Conservation (phyloP, 202 grass and related monocot species). For the Sporobolus alterniflorus region DNA sequence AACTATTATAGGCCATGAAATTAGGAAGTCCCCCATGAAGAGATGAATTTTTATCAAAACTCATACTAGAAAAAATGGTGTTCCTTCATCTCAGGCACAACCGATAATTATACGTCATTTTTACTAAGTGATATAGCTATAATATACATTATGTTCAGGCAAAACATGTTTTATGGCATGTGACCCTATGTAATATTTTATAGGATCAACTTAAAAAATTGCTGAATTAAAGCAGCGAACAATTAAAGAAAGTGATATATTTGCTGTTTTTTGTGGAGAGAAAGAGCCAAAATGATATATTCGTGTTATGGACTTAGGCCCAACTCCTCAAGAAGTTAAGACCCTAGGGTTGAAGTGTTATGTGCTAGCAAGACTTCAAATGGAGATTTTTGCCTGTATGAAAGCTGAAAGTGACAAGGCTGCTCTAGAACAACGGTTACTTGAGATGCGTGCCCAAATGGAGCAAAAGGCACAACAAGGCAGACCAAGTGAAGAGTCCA, state of each 20-base stretch:
- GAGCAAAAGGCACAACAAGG: not conserved
- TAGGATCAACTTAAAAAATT: no score
- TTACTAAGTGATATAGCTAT: not conserved
- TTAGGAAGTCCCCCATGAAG: not conserved
- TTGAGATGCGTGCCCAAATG: not conserved
- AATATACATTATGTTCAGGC: no score
- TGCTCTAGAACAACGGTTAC: not conserved
- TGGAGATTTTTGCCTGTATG: not conserved
- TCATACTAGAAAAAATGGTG: slow-evolving; percentile 7
- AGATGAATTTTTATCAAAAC: not conserved
- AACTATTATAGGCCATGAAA: not conserved
- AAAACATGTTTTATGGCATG: no score
- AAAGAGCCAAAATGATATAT: not conserved
- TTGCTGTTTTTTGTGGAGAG: not conserved
- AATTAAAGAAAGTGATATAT: no score
- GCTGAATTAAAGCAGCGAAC: no score
- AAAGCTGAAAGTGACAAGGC: not conserved
- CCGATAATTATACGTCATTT: not conserved
- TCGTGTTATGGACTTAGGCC: not conserved
- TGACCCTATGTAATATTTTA: no score
- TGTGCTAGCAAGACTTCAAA: not conserved
- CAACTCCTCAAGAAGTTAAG: not conserved
- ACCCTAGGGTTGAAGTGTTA: not conserved
- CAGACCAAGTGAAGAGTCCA: not conserved
- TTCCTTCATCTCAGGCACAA: not conserved